A percentile compares a stretch with the other conserved stretches of the same genome.
Evolutionary conservation across 2,329 filamentous ascomycete species (phyloP).

Genomic region (Coniochaeta ligniaria): DNA sequence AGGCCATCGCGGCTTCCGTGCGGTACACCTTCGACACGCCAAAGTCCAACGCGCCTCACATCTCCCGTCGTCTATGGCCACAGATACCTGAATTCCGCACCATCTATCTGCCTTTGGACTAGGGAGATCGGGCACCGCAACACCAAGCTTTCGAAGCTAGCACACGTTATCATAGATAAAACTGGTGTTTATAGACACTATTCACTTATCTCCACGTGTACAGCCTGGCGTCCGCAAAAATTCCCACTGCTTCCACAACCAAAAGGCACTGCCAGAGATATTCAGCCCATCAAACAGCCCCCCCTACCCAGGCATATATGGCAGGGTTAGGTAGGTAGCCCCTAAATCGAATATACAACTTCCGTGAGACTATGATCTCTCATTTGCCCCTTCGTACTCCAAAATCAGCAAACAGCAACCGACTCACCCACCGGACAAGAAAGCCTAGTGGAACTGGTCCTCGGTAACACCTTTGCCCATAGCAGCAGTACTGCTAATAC

Average conservation of each 20-base stretch:
- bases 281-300: too few species aligned
- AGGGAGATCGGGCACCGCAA: too few species aligned
- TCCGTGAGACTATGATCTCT: neutral
- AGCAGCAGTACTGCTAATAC: slow-evolving; percentile 82
- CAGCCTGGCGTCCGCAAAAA: neutral
- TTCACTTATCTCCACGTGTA: neutral
- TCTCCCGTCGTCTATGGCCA: too few species aligned
- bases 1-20: neutral
- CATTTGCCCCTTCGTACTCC: neutral
- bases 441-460: slow-evolving; percentile 72
- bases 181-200: too few species aligned
- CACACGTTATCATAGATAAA: too few species aligned
- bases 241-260: neutral
- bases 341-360: neutral
- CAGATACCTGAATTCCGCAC: too few species aligned
- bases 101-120: too few species aligned
- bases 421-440: neutral
- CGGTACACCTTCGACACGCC: neutral
- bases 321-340: neutral
- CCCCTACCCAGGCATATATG: too few species aligned
- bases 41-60: neutral
- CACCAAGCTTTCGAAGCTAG: neutral
- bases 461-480: slow-evolving; percentile 99
- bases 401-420: neutral
- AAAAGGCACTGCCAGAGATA: too few species aligned